Percentiles rank a stretch among this genome's conserved stretches.
phyloP scores from a whole-genome alignment of 2,329 filamentous ascomycete genomes.

The Pseudogymnoascus destructans region DNA sequence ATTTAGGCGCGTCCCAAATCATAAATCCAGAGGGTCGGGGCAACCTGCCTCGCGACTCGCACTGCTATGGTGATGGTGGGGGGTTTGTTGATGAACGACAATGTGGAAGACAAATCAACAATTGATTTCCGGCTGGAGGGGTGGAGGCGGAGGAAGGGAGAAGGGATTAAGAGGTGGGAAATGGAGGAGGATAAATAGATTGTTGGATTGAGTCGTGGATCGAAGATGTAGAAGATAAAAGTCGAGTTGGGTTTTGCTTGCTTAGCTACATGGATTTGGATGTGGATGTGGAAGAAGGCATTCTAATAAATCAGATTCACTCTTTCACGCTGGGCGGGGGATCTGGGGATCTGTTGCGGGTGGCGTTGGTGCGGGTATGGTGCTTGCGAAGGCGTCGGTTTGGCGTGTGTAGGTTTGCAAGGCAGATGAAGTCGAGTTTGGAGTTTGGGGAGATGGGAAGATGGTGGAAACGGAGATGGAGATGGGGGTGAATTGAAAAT shows the following conservation, averaged over 20 bases:
- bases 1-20: conserved; percentile 37
- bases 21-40: conserved; percentile 14
- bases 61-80: neutral
- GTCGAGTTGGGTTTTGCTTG: neutral
- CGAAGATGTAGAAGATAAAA: neutral
- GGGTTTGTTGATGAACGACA: neutral
- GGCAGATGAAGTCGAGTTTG: neutral
- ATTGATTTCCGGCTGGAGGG: conserved; percentile 2
- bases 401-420: neutral
- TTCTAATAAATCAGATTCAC: conserved; percentile 8
- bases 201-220: neutral
- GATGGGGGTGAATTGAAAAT: neutral
- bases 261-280: conserved; percentile 3
- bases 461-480: neutral
- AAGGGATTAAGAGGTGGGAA: neutral
- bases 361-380: neutral
- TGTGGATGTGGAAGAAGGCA: neutral
- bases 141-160: neutral
- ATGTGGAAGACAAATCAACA: conserved; percentile 3
- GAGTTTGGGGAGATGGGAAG: neutral
- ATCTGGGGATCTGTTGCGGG: neutral
- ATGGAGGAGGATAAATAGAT: neutral
- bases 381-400: neutral
- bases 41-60: neutral
- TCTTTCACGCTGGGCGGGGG: neutral